Evolutionary conservation across 106 monocot species (phyloP).

Genomic region (Amphibolis antarctica): DNA sequence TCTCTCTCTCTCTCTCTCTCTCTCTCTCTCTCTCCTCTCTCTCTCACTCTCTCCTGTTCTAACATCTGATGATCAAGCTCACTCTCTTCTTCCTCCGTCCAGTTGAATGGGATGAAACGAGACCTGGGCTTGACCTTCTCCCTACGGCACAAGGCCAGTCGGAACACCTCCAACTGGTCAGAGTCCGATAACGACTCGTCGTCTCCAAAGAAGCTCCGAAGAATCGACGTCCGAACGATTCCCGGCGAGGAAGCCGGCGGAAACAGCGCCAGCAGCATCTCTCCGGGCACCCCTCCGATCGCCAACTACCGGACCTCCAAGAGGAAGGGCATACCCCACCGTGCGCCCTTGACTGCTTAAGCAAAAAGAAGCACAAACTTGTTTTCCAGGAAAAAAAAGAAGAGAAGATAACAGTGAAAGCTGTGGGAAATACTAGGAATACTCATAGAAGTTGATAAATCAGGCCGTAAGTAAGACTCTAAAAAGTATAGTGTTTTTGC

Average conservation of each 20-base stretch:
- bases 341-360: constrained; percentile 54
- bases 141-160: constrained; percentile 20
- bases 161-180: constrained; percentile 19
- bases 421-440: too few relatives aligned
- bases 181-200: constrained; percentile 44
- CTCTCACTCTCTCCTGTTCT: too few relatives aligned
- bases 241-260: constrained; percentile 14
- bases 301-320: constrained; percentile 52
- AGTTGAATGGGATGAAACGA: constrained; percentile 73
- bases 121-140: constrained; percentile 60
- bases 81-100: neutral
- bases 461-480: too few relatives aligned
- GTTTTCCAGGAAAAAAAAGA: too few relatives aligned
- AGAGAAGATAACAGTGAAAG: too few relatives aligned
- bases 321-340: constrained; percentile 84
- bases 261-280: constrained; percentile 28
- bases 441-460: too few relatives aligned
- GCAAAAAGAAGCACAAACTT: neutral
- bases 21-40: too few relatives aligned
- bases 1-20: too few relatives aligned
- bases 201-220: constrained; percentile 36
- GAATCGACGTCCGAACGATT: neutral
- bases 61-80: neutral
- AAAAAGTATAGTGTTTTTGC: too few relatives aligned
- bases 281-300: constrained; percentile 72